phyloP scores from a whole-genome alignment of 805 yeast species.

The Saccharomycopsis olivae region DNA sequence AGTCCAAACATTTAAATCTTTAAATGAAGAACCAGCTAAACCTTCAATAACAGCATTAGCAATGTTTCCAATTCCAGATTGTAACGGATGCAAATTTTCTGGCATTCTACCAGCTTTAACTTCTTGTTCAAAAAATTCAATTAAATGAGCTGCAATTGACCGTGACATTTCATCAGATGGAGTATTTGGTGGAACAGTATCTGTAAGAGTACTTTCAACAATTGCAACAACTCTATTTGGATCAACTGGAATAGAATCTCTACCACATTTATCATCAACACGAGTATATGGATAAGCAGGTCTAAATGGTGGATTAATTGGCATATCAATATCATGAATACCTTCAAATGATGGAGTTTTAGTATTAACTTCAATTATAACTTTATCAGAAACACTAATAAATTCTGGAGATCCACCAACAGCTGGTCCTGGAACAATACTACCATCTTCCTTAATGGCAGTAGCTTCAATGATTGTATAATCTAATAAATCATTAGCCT shows the following conservation, averaged over 20 bases:
- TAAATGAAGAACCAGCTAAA: slow-evolving; percentile 76
- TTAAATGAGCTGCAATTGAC: slow-evolving; percentile 73
- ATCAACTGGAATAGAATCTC: slow-evolving; percentile 72
- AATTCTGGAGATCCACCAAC: slow-evolving; percentile 98
- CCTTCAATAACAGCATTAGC: slow-evolving; percentile 98
- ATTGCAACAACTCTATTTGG: slow-evolving; percentile 83
- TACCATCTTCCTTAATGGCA: slow-evolving; percentile 90
- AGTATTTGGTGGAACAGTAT: slow-evolving; percentile 79
- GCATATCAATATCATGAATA: slow-evolving; percentile 90
- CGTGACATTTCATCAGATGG: slow-evolving; percentile 78
- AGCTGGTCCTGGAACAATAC: slow-evolving; percentile 93
- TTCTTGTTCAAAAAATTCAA: slow-evolving; percentile 83
- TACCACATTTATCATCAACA: slow-evolving; percentile 65
- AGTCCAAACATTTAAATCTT: slow-evolving; percentile 90
- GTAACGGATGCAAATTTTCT: slow-evolving; percentile 85
- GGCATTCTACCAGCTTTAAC: slow-evolving; percentile 88
- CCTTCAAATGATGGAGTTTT: slow-evolving; percentile 93
- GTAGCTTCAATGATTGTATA: slow-evolving; percentile 92
- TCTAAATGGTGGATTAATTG: slow-evolving; percentile 82
- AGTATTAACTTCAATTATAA: slow-evolving; percentile 91
- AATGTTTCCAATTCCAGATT: slow-evolving; percentile 96
- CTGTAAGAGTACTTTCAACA: slow-evolving; percentile 71
- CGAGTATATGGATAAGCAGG: slow-evolving; percentile 79
- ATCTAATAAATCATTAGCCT: slow-evolving; percentile 60
- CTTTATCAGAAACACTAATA: slow-evolving; percentile 72